Evolutionary conservation across 2,329 filamentous ascomycete species (phyloP), one percentile per base, ranked within the genome.

Genomic region (Hansfordia pulvinata): DNA sequence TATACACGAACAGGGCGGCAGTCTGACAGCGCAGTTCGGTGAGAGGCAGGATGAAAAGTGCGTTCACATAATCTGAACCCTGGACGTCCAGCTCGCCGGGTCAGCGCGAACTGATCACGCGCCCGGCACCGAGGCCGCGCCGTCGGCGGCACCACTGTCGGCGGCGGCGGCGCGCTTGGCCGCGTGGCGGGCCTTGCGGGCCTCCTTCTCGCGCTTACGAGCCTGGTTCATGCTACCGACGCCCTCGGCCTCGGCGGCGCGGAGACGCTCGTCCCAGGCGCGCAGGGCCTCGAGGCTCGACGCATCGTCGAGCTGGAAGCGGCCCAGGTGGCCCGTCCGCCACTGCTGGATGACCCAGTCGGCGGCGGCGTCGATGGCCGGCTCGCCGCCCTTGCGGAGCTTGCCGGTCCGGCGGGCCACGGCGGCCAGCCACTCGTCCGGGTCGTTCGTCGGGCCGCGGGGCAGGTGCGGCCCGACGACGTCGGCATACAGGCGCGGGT

Each of bases 391-490:
- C 36, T 77, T 76, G 24, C 65, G 64, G 26, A 96, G 52, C 36
- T 83, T 71, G 6, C 90, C 90, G 7, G 80, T 83, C 39, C 75
- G 76, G 28, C 44, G 58, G 11, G 83, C 85, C 12, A 93, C 71
- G 2, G 59, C 68, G 10, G 69, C 62, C 9, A 98, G 63, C 15
- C 94, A 67, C 20, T 69, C 64, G 25, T 65, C 54, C n/a, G 93
- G 61, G 37, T 93, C 81, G 50, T 96, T 93, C 2, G 90, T 96
- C 1, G 86, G 84, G n/a, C n/a, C n/a, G n/a, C n/a, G n/a, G n/a
- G n/a, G n/a, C n/a, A n/a, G n/a, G n/a, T n/a, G n/a, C n/a, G n/a
- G n/a, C n/a, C n/a, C n/a, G n/a, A n/a, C n/a, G n/a, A n/a, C n/a
- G n/a, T n/a, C n/a, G 19, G 51, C 44, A 51, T 93, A 93, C 5